Base-by-base conservation (phyloP, 805 yeast species). In the Ogataea methanolica region DNA sequence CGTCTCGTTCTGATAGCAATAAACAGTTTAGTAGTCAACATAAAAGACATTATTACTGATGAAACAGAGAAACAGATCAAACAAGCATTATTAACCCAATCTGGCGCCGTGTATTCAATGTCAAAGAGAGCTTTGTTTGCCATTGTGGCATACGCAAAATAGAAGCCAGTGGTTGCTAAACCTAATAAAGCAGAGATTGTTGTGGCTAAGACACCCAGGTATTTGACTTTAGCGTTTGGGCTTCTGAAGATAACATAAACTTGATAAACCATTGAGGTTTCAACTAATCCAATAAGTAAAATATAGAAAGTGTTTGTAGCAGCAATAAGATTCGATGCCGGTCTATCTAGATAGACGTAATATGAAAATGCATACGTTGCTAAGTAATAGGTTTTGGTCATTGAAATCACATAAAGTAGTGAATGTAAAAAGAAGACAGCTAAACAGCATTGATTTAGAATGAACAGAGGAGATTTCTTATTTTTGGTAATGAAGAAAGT, bases 1-100 rank as follows among this genome's bases (percentile, higher is more conserved):
- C 89, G 74, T 64, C 99, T 78, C 5, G 88, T 76, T 48, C 81
- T 74, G 23, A 88, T 76, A 0, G 96, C 96, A 41, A 77, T 46
- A 23, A 73, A 61, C 43, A 94, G 72, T 63, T 92, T 94, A n/a
- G 69, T 57, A 6, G 82, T 63, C 35, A 92, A 71, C 33, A 88
- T 67, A 1, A 78, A 51, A 33, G 88, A 78, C 70, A 81, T 80
- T 33, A 84, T 61, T 51, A 79, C 75, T 26, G 90, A 75, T 0
- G 96, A 83, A 0, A 78, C 76, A 0, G 91, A 80, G 56, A 90
- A 85, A 42, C 88, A 60, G 41, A 87, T 79, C 12, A 75, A 67
- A 2, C 87, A 78, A 5, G 79, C 74, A 56, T 78, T 78, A 39
- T 67, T 62, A n/a, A 73, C 66, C 70, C 80, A 73, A 3, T 38